Base-by-base conservation (phyloP, 352 stramenopile species). In the Phytophthora pini region DNA sequence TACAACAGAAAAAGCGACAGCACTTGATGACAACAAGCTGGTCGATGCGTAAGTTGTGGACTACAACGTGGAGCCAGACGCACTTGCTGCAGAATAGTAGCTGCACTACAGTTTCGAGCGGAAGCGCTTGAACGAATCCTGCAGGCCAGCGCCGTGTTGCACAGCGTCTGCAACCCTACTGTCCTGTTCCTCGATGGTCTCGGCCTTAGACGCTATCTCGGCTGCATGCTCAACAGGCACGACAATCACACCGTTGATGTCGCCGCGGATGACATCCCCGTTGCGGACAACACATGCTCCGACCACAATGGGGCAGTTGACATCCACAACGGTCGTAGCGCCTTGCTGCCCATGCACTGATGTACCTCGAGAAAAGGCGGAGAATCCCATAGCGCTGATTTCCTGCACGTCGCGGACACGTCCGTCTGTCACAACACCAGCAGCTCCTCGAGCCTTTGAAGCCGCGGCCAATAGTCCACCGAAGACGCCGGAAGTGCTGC, bases 201-300 rank as follows among this genome's bases (percentile, higher is more conserved):
- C 81, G 17, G 84, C 84, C 68, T 87, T 90, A 38, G 77, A 65
- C 15, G 80, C 83, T 20, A 95, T 73, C 48, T 95, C 84, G 54
- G 70, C 76, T 47, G 87, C 87, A 26, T 72, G 76, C 47, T 95
- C 87, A 36, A 64, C 58, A 10, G 87, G 87, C 41, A 95, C 80
- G 47, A 95, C 87, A 34, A 93, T 63, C 13, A 93, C 87, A 38
- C 87, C 87, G 61, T 95, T 95, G 52, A 92, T 66, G 54, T 95
- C 87, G 10, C 74, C 84, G 36, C 85, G 81, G 39, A 95, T 86
- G 59, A 95, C 88, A 59, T 95, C 87, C 17, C 66, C 73, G 43
- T 79, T 83, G 52, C 87, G 84, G 47, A 95, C 84, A 20, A 93
- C 84, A 48, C 87, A 92, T 22, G 80, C 83, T 4, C 79, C 74